These are phyloP conservation scores for Alternaria infectoria DNA, from an alignment of 2,329 filamentous ascomycete species.

Conservation along the genomic window DNA sequence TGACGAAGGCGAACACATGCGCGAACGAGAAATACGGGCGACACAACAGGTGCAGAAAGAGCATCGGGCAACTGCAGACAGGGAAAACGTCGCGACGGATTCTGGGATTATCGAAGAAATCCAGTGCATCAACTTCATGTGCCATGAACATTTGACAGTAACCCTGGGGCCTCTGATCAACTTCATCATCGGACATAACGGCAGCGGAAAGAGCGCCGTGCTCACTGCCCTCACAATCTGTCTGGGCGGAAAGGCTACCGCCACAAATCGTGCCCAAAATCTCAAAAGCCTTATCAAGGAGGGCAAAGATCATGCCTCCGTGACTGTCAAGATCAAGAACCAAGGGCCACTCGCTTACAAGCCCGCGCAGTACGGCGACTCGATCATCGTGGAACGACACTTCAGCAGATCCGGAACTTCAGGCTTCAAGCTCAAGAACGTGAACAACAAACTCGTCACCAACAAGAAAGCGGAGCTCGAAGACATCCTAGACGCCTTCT, in stretches of 20 bases:
- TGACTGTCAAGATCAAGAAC: slow-evolving; percentile 91
- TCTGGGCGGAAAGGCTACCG: slow-evolving; percentile 90
- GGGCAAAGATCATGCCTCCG: slow-evolving; percentile 72
- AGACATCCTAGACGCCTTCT: slow-evolving; percentile 91
- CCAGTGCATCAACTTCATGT: slow-evolving; percentile 95
- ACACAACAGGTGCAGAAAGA: slow-evolving; percentile 41
- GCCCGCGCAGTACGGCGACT: slow-evolving; percentile 79
- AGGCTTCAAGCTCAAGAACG: slow-evolving; percentile 86
- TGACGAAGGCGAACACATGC: slow-evolving; percentile 20
- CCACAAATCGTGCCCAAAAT: slow-evolving; percentile 89
- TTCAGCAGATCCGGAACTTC: slow-evolving; percentile 78
- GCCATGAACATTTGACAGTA: slow-evolving; percentile 80
- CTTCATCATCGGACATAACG: slow-evolving; percentile 97
- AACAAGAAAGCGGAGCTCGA: slow-evolving; percentile 87
- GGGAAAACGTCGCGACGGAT: slow-evolving; percentile 73
- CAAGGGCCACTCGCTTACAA: slow-evolving; percentile 84
- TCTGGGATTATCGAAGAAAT: slow-evolving; percentile 89
- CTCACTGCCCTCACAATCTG: slow-evolving; percentile 92
- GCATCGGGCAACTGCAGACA: slow-evolving; percentile 25
- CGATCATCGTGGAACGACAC: slow-evolving; percentile 88
- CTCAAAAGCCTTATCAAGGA: slow-evolving; percentile 92
- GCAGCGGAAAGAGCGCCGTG: slow-evolving; percentile 95
- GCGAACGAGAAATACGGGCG: slow-evolving; percentile 32
- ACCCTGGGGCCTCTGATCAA: slow-evolving; percentile 94
- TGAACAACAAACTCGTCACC: slow-evolving; percentile 72